Evolutionary conservation across 192 early-diverging fungal species (phyloP).

Genomic region (Funneliformis mosseae): DNA sequence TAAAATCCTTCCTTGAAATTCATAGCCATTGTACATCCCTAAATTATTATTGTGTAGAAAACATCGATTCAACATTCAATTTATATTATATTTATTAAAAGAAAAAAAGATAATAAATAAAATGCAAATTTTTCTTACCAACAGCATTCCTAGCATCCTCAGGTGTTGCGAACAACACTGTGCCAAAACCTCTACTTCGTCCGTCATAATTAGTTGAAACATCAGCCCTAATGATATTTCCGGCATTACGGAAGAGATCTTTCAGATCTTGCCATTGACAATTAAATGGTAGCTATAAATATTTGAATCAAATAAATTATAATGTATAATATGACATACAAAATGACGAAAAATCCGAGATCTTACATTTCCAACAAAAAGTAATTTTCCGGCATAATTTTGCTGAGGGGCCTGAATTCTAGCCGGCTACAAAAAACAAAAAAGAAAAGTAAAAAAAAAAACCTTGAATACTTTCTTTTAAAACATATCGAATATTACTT

Average conservation of each 20-base stretch:
- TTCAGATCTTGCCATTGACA: constrained; percentile 85
- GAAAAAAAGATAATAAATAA: too few relatives aligned
- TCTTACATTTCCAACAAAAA: constrained; percentile 81
- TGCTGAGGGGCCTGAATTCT: constrained; percentile 33
- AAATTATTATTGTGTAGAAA: neutral
- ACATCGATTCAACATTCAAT: too few relatives aligned
- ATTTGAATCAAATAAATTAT: constrained; percentile 13
- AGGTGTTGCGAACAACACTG: constrained; percentile 65
- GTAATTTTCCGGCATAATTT: constrained; percentile 44
- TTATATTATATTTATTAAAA: too few relatives aligned
- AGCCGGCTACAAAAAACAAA: neutral
- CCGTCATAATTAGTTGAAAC: constrained; percentile 64
- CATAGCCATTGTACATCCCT: constrained; percentile 55
- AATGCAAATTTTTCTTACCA: constrained; percentile 36
- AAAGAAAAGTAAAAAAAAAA: neutral
- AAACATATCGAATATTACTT: neutral
- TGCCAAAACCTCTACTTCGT: constrained; percentile 73
- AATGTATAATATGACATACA: neutral
- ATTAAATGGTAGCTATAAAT: constrained; percentile 65
- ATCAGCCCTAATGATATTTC: constrained; percentile 70
- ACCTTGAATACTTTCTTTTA: neutral
- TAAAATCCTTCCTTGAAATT: constrained; percentile 51
- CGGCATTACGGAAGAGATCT: constrained; percentile 72
- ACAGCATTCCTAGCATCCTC: constrained; percentile 76
- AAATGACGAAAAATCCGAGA: neutral